These are phyloP conservation scores for Trypanosoma rangeli DNA, from an alignment of 208 protist genomes.

Conservation along the genomic window DNA sequence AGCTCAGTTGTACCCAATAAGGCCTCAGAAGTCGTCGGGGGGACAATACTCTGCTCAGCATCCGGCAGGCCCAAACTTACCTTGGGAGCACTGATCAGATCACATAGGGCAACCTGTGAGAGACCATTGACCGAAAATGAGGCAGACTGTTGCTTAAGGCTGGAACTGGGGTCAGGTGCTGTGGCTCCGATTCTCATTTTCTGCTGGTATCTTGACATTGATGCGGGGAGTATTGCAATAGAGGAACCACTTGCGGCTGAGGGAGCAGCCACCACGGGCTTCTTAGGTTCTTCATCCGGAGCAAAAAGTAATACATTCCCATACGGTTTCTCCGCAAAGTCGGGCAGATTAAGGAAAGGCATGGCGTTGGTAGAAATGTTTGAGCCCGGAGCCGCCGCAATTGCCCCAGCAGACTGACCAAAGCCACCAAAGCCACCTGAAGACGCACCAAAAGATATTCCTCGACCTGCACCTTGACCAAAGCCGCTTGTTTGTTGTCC, in stretches of 20 bases:
- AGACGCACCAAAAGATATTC: constrained; percentile 45
- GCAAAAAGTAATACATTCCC: constrained; percentile 77
- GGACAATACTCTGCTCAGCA: neutral
- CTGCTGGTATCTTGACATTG: constrained; percentile 25
- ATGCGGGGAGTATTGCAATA: constrained; percentile 14
- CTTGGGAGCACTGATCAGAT: constrained; percentile 44
- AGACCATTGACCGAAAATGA: constrained; percentile 48
- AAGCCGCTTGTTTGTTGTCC: neutral
- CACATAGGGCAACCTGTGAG: constrained; percentile 57
- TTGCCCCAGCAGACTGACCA: constrained; percentile 8
- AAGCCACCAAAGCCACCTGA: constrained; percentile 29
- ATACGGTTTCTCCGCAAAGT: constrained; percentile 77
- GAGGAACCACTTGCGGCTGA: constrained; percentile 7
- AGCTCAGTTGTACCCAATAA: neutral
- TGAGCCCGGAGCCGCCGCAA: constrained; percentile 18
- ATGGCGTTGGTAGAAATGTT: constrained; percentile 32
- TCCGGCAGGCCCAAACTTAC: constrained; percentile 30
- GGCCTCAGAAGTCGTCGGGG: neutral
- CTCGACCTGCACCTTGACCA: constrained; percentile 10
- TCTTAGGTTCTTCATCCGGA: constrained; percentile 52
- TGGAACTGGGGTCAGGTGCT: constrained; percentile 5
- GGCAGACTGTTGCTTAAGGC: constrained; percentile 39
- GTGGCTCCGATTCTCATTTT: constrained; percentile 11
- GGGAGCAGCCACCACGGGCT: constrained; percentile 3
- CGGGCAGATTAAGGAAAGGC: constrained; percentile 71